Conservation (phyloP, 495 filamentous ascomycete genomes). For the Penicillium canariense region DNA sequence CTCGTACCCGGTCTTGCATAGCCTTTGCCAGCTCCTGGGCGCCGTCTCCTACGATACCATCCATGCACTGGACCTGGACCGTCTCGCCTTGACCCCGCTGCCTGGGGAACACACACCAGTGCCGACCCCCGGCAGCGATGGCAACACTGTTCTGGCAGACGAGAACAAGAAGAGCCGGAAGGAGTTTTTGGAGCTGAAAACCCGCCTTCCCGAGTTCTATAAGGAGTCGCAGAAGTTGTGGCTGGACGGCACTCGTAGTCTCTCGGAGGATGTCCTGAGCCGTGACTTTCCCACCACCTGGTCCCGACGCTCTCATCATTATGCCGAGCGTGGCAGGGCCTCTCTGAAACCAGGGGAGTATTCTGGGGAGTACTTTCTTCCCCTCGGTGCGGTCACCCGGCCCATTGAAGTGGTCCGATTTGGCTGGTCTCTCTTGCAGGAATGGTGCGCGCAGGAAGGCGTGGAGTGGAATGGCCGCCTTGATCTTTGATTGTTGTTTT, state of each 20-base stretch:
- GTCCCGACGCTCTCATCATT: conserved; percentile 38
- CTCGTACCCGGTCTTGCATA: conserved; percentile 38
- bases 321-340: conserved; percentile 37
- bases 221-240: conserved; percentile 45
- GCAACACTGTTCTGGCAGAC: conserved; percentile 30
- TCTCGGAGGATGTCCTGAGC: conserved; percentile 44
- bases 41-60: conserved; percentile 49
- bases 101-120: conserved; percentile 41
- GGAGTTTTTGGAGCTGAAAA: conserved; percentile 42
- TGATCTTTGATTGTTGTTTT: conserved; percentile 20
- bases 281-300: conserved; percentile 48
- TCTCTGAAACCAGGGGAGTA: conserved; percentile 41
- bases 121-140: conserved; percentile 40
- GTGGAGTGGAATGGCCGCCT: conserved; percentile 42
- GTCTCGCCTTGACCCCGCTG: conserved; percentile 37
- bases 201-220: conserved; percentile 39
- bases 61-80: conserved; percentile 45
- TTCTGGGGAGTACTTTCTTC: conserved; percentile 41
- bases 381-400: conserved; percentile 38
- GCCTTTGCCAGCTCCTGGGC: conserved; percentile 45
- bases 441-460: conserved; percentile 46
- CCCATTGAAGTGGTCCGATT: conserved; percentile 50
- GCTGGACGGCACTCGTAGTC: conserved; percentile 41
- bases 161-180: conserved; percentile 37
- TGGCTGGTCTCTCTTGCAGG: conserved; percentile 41